phyloP scores from a whole-genome alignment of 2,329 filamentous ascomycete species.

The Conoideocrella luteorostrata region DNA sequence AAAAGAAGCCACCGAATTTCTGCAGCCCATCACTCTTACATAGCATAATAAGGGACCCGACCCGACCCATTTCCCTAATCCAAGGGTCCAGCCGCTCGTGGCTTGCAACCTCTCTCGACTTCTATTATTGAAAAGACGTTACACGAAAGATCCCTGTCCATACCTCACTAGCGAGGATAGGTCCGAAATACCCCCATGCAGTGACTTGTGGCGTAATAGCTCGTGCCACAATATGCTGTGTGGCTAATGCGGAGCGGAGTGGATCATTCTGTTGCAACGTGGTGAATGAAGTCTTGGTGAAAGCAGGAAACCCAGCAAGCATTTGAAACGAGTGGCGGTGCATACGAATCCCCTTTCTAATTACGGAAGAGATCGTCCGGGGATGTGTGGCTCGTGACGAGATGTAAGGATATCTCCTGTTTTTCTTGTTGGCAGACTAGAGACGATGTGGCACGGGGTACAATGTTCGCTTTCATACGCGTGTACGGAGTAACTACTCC shows the following conservation, averaged over 20 bases:
- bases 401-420: background rate
- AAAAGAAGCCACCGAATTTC: background rate
- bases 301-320: no score
- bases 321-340: constrained; percentile 13
- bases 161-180: background rate
- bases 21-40: background rate
- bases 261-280: no score
- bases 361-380: constrained; percentile 3
- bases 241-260: constrained; percentile 1
- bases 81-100: background rate
- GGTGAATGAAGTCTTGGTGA: no score
- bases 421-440: background rate
- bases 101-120: background rate
- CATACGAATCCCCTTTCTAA: constrained; percentile 5
- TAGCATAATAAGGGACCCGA: constrained; percentile 8
- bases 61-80: background rate
- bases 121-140: background rate
- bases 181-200: no score
- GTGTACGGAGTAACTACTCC: no score
- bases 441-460: no score
- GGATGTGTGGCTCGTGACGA: background rate
- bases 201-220: background rate
- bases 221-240: constrained; percentile 1
- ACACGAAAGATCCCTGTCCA: background rate
- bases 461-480: no score